A percentile compares a stretch with the other conserved stretches of the same genome.
Evolutionary conservation across 2,329 filamentous ascomycete genomes (phyloP).

Genomic region (Alternaria triticina): DNA sequence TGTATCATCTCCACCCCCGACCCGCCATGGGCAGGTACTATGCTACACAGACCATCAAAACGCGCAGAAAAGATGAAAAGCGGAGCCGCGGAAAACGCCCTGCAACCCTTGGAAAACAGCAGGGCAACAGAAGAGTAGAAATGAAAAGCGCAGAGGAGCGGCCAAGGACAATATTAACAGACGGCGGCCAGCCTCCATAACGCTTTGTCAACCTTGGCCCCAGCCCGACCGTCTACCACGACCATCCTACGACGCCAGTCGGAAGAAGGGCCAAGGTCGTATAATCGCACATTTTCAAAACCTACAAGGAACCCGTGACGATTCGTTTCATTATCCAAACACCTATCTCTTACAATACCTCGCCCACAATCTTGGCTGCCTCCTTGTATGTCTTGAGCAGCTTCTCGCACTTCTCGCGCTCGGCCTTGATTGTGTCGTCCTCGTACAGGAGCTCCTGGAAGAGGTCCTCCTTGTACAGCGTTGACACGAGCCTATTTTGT

Average conservation of each 20-base stretch:
- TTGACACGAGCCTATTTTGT: constrained; percentile 93
- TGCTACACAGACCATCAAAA: constrained; percentile 19
- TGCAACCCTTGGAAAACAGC: constrained; percentile 15
- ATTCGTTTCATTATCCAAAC: constrained; percentile 22
- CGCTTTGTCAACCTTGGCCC: not conserved
- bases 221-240: not conserved
- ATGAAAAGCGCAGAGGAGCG: constrained; percentile 16
- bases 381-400: constrained; percentile 94
- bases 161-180: constrained; percentile 25
- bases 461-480: constrained; percentile 88
- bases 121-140: constrained; percentile 33
- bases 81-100: constrained; percentile 29
- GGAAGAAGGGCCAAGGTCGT: not conserved
- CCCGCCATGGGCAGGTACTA: constrained; percentile 13
- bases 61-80: constrained; percentile 10
- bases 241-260: not conserved
- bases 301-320: constrained; percentile 9
- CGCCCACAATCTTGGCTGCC: constrained; percentile 96
- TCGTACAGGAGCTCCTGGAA: constrained; percentile 96
- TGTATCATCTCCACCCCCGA: constrained; percentile 7
- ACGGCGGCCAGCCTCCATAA: constrained; percentile 19
- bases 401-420: constrained; percentile 98
- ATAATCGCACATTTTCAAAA: constrained; percentile 14
- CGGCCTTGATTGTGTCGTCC: constrained; percentile 95
- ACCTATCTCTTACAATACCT: constrained; percentile 63